These are phyloP conservation scores for Quercus phellos DNA, from an alignment of 331 rosid genomes.

Conservation along the genomic window DNA sequence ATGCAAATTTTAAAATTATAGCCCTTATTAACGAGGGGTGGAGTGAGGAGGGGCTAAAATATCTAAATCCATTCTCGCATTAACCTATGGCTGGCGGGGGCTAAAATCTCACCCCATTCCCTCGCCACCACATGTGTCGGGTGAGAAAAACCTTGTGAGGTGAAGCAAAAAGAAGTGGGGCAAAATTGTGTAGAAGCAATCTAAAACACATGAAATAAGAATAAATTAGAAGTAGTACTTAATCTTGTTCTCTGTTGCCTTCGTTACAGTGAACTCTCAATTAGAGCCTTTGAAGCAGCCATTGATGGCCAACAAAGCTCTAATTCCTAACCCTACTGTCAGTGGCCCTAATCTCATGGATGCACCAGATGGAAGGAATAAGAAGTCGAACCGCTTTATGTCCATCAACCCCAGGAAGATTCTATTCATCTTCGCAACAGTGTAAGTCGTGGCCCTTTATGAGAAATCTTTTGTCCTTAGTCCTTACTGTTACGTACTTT, in stretches of 20 bases:
- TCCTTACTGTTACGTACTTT: no score
- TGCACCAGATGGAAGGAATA: slow-evolving; percentile 16
- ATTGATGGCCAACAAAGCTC: slow-evolving; percentile 2
- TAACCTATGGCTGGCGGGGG: accelerated
- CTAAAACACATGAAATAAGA: no score
- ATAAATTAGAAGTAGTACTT: no score
- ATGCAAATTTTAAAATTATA: no score
- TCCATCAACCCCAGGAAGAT: slow-evolving; percentile 29
- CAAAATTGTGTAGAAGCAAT: no score
- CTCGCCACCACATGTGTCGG: no score
- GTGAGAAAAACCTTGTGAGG: accelerated
- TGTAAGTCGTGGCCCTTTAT: slow-evolving; percentile 10
- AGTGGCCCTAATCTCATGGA: not conserved
- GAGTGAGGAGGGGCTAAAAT: no score
- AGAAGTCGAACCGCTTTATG: slow-evolving; percentile 18
- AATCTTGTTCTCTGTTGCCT: not conserved
- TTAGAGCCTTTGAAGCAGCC: slow-evolving; percentile 19
- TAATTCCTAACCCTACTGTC: not conserved
- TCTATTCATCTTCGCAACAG: slow-evolving; percentile 20
- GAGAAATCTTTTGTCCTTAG: not conserved
- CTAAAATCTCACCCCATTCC: accelerated
- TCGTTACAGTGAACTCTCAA: slow-evolving; percentile 20
- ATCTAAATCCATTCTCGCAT: accelerated
- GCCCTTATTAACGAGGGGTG: no score
- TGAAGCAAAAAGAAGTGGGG: accelerated